Evolutionary conservation across 2,329 filamentous ascomycete genomes (phyloP).

Genomic region (Clonostachys sp.): DNA sequence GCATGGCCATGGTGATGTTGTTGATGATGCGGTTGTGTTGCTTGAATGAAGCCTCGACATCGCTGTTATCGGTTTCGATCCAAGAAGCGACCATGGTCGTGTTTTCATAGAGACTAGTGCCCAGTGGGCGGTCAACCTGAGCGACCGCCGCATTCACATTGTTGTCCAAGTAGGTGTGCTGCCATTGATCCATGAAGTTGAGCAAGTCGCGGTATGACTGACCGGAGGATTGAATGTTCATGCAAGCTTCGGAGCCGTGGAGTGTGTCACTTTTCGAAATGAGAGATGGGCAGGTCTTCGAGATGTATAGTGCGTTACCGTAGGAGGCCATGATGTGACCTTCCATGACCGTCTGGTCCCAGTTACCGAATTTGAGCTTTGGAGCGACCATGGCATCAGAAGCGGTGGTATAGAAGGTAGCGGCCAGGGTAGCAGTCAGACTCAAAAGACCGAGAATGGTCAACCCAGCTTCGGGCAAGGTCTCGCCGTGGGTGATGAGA

Average conservation of each 20-base stretch:
- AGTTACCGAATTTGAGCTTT: conserved; percentile 56
- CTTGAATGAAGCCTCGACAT: conserved; percentile 36
- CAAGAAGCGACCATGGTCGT: conserved; percentile 66
- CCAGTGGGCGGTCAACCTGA: conserved; percentile 46
- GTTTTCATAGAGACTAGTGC: conserved; percentile 65
- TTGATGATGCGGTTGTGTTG: conserved; percentile 58
- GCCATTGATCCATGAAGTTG: conserved; percentile 55
- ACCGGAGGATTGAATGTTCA: conserved; percentile 66
- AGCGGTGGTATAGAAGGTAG: conserved; percentile 72
- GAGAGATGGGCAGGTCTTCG: conserved; percentile 55
- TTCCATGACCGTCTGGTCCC: conserved; percentile 41
- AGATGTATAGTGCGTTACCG: conserved; percentile 56
- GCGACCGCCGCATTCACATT: conserved; percentile 33
- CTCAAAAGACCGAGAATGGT: conserved; percentile 62
- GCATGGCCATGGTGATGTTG: conserved; percentile 74
- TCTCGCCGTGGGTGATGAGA: conserved; percentile 64
- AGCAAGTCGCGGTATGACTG: conserved; percentile 67
- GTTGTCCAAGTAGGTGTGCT: conserved; percentile 28
- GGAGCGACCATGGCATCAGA: conserved; percentile 72
- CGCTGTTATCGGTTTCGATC: conserved; percentile 52
- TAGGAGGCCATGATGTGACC: conserved; percentile 59
- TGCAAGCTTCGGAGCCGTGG: conserved; percentile 49
- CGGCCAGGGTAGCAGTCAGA: conserved; percentile 58
- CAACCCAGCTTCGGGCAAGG: conserved; percentile 56
- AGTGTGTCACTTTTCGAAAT: conserved; percentile 38